Conservation (phyloP, 2,329 filamentous ascomycete species). For the Davidsoniella australis region DNA sequence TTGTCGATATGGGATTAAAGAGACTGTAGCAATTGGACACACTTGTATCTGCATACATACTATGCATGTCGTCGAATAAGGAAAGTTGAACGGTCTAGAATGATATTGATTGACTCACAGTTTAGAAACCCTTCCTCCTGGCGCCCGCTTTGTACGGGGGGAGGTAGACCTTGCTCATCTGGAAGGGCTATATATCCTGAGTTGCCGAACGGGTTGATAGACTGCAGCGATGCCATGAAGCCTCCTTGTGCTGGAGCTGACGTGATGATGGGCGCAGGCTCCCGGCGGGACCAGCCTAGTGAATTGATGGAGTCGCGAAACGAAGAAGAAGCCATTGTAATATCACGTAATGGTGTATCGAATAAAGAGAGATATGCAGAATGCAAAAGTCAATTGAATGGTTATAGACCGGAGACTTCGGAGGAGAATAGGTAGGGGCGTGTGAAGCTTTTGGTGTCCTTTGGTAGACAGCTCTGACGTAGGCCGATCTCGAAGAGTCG, state of each 20-base stretch:
- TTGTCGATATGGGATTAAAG: too few relatives aligned
- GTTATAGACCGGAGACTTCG: too few relatives aligned
- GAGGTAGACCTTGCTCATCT: slow-evolving; percentile 21
- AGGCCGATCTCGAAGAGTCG: too few relatives aligned
- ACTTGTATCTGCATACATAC: too few relatives aligned
- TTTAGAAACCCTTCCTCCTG: slow-evolving; percentile 94
- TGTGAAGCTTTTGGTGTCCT: too few relatives aligned
- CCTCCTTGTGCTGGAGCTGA: slow-evolving; percentile 51
- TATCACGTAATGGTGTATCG: neutral
- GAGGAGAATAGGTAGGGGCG: too few relatives aligned
- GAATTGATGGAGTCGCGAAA: slow-evolving; percentile 94
- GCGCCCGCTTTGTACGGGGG: slow-evolving; percentile 60
- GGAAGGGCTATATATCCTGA: slow-evolving; percentile 83
- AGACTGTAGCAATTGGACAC: too few relatives aligned
- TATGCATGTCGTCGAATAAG: slow-evolving; percentile 1
- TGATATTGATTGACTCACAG: slow-evolving; percentile 46
- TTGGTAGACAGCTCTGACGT: too few relatives aligned
- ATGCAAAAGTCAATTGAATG: neutral
- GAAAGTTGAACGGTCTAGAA: slow-evolving; percentile 11
- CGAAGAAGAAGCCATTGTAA: slow-evolving; percentile 62
- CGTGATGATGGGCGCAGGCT: slow-evolving; percentile 57
- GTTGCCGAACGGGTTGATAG: slow-evolving; percentile 72
- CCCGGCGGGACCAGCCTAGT: slow-evolving; percentile 80
- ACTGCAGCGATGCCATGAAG: slow-evolving; percentile 65
- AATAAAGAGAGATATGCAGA: neutral